These are phyloP conservation scores for Podaxis carcinomalis DNA, from an alignment of 768 basidiomycete genomes.

Conservation along the genomic window DNA sequence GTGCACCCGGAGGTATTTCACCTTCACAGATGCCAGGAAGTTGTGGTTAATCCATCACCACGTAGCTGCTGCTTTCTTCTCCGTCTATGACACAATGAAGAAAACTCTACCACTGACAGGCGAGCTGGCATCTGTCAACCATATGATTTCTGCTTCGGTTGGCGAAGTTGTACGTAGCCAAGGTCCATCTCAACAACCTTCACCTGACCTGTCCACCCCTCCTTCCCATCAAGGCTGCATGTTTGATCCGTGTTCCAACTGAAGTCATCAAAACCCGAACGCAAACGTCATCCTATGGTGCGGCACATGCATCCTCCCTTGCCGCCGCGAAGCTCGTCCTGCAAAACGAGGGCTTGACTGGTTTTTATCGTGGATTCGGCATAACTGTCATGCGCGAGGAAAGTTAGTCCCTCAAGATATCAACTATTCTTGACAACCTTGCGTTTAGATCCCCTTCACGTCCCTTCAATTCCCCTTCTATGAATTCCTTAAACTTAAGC, in stretches of 20 bases:
- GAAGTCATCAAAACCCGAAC: conserved; percentile 94
- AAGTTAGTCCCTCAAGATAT: conserved; percentile 1
- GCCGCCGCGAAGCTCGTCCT: conserved; percentile 54
- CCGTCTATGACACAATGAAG: conserved; percentile 89
- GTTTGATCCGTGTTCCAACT: conserved; percentile 90
- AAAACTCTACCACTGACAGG: conserved; percentile 57
- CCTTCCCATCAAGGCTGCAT: conserved; percentile 58
- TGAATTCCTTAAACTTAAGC: conserved; percentile 72
- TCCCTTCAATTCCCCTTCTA: conserved; percentile 96
- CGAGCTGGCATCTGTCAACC: conserved; percentile 57
- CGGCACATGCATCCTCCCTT: conserved; percentile 52
- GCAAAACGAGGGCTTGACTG: conserved; percentile 59
- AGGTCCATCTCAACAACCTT: not conserved
- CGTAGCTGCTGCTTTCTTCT: conserved; percentile 91
- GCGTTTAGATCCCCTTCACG: conserved; percentile 85
- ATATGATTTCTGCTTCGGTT: conserved; percentile 53
- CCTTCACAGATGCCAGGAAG: not conserved
- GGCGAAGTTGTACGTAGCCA: conserved; percentile 49
- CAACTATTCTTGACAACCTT: conserved; percentile 17
- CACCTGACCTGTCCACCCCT: conserved; percentile 4
- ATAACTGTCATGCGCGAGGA: conserved; percentile 62
- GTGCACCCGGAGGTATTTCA: conserved; percentile 84
- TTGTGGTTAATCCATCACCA: not conserved
- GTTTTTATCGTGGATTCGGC: conserved; percentile 87
- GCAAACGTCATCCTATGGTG: conserved; percentile 77